Conservation (phyloP, 169 alveolate species). For the Cryptosporidium muris region DNA sequence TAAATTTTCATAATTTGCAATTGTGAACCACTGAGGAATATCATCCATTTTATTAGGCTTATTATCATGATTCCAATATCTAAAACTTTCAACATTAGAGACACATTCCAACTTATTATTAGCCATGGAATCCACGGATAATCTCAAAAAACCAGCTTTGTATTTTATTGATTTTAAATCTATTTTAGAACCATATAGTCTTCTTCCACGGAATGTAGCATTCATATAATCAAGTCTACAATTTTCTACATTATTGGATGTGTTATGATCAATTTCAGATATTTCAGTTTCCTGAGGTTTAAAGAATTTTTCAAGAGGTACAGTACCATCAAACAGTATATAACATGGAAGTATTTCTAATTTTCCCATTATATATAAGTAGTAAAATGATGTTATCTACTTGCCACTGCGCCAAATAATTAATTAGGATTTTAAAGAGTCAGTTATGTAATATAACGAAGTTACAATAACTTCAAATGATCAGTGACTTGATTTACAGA, state of each 20-base stretch:
- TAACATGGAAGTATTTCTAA: constrained; percentile 42
- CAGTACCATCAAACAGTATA: constrained; percentile 23
- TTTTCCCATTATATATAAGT: not conserved
- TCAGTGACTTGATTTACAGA: constrained; percentile 83
- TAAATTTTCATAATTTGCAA: constrained; percentile 1
- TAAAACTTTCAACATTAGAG: not conserved
- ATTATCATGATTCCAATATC: constrained; percentile 62
- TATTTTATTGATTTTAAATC: not conserved
- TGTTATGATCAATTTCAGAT: not conserved
- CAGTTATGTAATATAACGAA: not conserved
- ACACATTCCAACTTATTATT: not conserved
- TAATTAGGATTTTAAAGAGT: not conserved
- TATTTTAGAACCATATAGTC: constrained; percentile 27
- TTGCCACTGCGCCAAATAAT: constrained; percentile 14
- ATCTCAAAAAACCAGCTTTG: constrained; percentile 3
- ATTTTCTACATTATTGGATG: not conserved
- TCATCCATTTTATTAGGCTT: constrained; percentile 15
- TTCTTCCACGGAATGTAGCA: constrained; percentile 45
- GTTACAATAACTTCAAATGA: constrained; percentile 76
- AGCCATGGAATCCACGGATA: not conserved
- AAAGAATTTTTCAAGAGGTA: constrained; percentile 4
- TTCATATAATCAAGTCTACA: not conserved
- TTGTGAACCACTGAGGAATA: constrained; percentile 25
- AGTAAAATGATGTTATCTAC: not conserved
- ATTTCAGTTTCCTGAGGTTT: not conserved